phyloP scores from a whole-genome alignment of 257 asterid species.

The Ballota nigra region DNA sequence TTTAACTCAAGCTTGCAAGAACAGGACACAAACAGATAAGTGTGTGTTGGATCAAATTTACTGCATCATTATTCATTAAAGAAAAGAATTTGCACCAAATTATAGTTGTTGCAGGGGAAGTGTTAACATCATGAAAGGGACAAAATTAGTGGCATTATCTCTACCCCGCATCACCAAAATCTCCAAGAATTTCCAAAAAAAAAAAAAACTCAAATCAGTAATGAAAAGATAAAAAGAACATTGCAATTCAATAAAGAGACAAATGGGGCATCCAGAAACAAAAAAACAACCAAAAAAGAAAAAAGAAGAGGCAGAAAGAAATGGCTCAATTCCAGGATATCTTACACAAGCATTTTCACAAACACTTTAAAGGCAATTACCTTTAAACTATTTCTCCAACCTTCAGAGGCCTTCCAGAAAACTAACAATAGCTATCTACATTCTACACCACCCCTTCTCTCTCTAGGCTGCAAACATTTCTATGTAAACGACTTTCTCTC shows the following conservation, averaged over 20 bases:
- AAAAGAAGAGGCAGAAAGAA: neutral
- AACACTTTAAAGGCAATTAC: slow-evolving; percentile 11
- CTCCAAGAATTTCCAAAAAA: neutral
- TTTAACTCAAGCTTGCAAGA: neutral
- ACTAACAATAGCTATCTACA: slow-evolving; percentile 21
- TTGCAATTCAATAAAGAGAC: neutral
- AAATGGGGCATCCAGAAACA: neutral
- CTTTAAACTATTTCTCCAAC: slow-evolving; percentile 32
- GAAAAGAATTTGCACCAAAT: neutral
- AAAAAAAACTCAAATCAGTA: neutral
- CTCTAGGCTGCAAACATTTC: neutral
- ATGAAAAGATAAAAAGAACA: neutral
- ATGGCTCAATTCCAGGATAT: slow-evolving; percentile 31
- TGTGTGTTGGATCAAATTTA: neutral
- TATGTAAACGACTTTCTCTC: slow-evolving; percentile 16
- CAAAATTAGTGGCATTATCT: no score
- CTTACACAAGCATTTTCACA: slow-evolving; percentile 3
- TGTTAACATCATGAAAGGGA: neutral
- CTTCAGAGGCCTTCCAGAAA: slow-evolving; percentile 45
- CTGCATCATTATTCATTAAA: neutral
- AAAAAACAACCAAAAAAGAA: slow-evolving; percentile 7
- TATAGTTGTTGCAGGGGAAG: neutral
- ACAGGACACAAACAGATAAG: neutral
- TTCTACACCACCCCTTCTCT: neutral
- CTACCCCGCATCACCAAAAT: neutral